A percentile compares a stretch with the other conserved stretches of the same genome.
Evolutionary conservation across 2,329 filamentous ascomycete species (phyloP).

Genomic region (Apiospora saccharicola): DNA sequence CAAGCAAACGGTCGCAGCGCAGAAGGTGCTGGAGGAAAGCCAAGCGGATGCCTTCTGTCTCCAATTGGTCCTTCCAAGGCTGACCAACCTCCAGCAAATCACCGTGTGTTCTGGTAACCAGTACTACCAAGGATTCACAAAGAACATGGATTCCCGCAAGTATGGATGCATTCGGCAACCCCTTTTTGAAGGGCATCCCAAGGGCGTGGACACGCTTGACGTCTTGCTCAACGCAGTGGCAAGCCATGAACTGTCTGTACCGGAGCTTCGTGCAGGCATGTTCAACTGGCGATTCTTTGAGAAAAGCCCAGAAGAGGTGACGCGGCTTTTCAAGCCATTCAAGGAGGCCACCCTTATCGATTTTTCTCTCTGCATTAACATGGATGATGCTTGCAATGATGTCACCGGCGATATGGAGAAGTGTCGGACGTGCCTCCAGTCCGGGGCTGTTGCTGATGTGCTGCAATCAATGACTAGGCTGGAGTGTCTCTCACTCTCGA

Average conservation of each 20-base stretch:
- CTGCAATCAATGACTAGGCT: not conserved
- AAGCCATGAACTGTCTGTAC: not conserved
- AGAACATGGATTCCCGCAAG: too few relatives aligned
- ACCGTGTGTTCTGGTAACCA: not conserved
- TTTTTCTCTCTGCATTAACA: not conserved
- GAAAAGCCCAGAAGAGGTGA: not conserved
- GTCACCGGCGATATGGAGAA: not conserved
- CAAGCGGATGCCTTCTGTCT: not conserved
- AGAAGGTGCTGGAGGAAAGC: not conserved
- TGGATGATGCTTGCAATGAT: not conserved
- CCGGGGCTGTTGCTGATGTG: not conserved
- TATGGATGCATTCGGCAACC: not conserved
- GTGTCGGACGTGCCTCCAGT: not conserved
- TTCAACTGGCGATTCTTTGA: not conserved
- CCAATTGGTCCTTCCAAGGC: constrained; percentile 24
- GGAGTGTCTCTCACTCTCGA: not conserved
- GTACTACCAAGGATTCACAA: constrained; percentile 1
- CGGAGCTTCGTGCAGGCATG: not conserved
- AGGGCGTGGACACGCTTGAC: not conserved
- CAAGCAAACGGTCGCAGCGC: not conserved
- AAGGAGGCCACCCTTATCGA: not conserved
- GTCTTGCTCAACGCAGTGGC: constrained; percentile 17
- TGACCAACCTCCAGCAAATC: constrained; percentile 33
- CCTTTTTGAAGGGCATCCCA: not conserved
- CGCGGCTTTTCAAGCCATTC: not conserved